A percentile compares a stretch with the other conserved stretches of the same genome.
Conservation (phyloP, 2,329 filamentous ascomycete genomes). For the Fusarium multiceps region DNA sequence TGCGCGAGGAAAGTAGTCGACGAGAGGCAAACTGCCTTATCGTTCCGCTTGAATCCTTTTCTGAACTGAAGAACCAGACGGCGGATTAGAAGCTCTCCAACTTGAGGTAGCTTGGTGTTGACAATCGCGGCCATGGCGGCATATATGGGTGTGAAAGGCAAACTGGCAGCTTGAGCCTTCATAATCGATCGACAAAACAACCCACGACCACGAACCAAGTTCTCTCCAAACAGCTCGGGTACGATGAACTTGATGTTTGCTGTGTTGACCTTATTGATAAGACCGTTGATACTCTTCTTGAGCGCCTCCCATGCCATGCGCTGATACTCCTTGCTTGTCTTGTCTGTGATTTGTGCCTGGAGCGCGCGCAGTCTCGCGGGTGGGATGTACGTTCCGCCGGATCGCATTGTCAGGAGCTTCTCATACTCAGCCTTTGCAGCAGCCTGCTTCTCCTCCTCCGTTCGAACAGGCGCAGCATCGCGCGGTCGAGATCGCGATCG, state of each 20-base stretch:
- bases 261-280: slow-evolving; percentile 99
- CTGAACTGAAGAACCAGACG: slow-evolving; percentile 91
- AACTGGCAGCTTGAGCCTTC: slow-evolving; percentile 96
- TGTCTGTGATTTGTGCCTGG: slow-evolving; percentile 97
- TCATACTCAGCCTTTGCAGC: slow-evolving; percentile 93
- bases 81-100: slow-evolving; percentile 89
- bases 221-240: slow-evolving; percentile 94
- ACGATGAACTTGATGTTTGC: slow-evolving; percentile 98
- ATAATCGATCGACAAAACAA: slow-evolving; percentile 96
- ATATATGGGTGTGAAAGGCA: slow-evolving; percentile 96
- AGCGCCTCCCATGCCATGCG: slow-evolving; percentile 99
- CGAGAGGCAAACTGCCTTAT: slow-evolving; percentile 94
- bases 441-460: slow-evolving; percentile 87
- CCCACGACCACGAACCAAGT: slow-evolving; percentile 88
- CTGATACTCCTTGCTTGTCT: slow-evolving; percentile 95
- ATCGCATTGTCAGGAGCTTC: slow-evolving; percentile 90
- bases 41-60: slow-evolving; percentile 95
- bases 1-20: slow-evolving; percentile 96
- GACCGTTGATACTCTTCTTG: slow-evolving; percentile 98
- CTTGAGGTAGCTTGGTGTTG: slow-evolving; percentile 95
- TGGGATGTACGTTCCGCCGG: slow-evolving; percentile 95
- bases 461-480: slow-evolving; percentile 58
- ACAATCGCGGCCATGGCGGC: slow-evolving; percentile 96
- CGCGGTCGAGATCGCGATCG: slow-evolving; percentile 49
- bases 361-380: slow-evolving; percentile 89